Conservation (phyloP, 306 rosid species). For the Abrus pulchellus region DNA sequence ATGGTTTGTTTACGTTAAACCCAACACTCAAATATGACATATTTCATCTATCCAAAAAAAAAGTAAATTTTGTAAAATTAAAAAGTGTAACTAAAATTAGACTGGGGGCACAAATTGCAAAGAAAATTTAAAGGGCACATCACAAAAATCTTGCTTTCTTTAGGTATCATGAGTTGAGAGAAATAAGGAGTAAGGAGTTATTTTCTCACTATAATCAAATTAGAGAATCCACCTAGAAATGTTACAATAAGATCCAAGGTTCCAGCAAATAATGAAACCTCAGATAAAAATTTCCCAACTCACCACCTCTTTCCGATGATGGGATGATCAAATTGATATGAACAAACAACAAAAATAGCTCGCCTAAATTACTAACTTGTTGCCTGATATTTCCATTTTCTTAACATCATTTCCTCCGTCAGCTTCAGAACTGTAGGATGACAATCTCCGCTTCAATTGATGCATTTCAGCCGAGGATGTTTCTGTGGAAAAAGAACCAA, state of each 20-base stretch:
- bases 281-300: slow-evolving; percentile 64
- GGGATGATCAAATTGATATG: slow-evolving; percentile 65
- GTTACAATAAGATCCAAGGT: slow-evolving; percentile 58
- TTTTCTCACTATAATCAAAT: slow-evolving; percentile 45
- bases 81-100: too few relatives aligned
- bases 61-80: too few relatives aligned
- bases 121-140: neutral
- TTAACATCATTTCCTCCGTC: slow-evolving; percentile 53
- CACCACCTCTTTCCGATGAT: slow-evolving; percentile 65
- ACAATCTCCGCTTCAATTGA: slow-evolving; percentile 42
- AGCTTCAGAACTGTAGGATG: slow-evolving; percentile 31
- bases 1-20: too few relatives aligned
- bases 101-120: neutral
- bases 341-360: slow-evolving; percentile 38
- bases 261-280: slow-evolving; percentile 73
- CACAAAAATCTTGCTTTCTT: neutral
- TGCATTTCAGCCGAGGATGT: slow-evolving; percentile 48
- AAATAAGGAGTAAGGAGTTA: slow-evolving; percentile 19
- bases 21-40: too few relatives aligned
- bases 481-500: slow-evolving; percentile 37
- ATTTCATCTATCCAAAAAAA: too few relatives aligned
- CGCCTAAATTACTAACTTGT: slow-evolving; percentile 43
- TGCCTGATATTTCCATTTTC: slow-evolving; percentile 50
- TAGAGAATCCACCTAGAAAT: slow-evolving; percentile 42
- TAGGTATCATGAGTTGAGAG: neutral